A percentile compares a stretch with the other conserved stretches of the same genome.
Conservation (phyloP, 768 basidiomycete species). For the Dictyophora rubrovolvata region DNA sequence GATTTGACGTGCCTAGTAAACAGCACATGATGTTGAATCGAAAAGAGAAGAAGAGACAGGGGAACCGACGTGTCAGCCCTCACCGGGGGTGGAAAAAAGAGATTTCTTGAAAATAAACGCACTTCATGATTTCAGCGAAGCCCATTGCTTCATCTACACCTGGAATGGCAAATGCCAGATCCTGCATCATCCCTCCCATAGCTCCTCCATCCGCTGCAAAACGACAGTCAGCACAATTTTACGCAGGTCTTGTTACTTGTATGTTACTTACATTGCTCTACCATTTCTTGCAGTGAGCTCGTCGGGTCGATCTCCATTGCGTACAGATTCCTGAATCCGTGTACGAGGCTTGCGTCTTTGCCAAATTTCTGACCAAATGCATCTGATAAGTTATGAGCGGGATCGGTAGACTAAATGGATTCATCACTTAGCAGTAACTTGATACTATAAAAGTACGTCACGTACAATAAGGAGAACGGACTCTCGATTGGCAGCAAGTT, state of each 20-base stretch:
- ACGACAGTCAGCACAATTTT: background rate
- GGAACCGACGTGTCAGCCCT: background rate
- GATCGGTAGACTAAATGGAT: conserved; percentile 81
- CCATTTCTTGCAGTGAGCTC: conserved; percentile 97
- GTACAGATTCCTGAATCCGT: conserved; percentile 91
- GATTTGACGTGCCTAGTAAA: conserved; percentile 88
- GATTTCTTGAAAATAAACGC: conserved; percentile 17
- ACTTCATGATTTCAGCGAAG: conserved; percentile 99
- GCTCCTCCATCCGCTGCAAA: conserved; percentile 71
- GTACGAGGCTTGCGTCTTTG: conserved; percentile 96
- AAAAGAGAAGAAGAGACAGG: background rate
- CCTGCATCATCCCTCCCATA: conserved; percentile 99
- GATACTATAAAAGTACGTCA: conserved; percentile 10
- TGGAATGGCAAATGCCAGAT: conserved; percentile 96
- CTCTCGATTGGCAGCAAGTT: conserved; percentile 79
- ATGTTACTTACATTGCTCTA: conserved; percentile 71
- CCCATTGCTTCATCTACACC: conserved; percentile 99
- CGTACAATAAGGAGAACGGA: conserved; percentile 95
- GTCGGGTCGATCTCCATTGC: conserved; percentile 99
- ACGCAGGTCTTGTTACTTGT: background rate
- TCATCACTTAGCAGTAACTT: background rate
- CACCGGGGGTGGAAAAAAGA: background rate
- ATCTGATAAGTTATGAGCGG: conserved; percentile 98
- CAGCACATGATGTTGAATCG: background rate
- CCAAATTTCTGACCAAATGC: conserved; percentile 99